A percentile compares a stretch with the other conserved stretches of the same genome.
Conservation (phyloP, 2,329 filamentous ascomycete species). For the Neofusicoccum parvum region DNA sequence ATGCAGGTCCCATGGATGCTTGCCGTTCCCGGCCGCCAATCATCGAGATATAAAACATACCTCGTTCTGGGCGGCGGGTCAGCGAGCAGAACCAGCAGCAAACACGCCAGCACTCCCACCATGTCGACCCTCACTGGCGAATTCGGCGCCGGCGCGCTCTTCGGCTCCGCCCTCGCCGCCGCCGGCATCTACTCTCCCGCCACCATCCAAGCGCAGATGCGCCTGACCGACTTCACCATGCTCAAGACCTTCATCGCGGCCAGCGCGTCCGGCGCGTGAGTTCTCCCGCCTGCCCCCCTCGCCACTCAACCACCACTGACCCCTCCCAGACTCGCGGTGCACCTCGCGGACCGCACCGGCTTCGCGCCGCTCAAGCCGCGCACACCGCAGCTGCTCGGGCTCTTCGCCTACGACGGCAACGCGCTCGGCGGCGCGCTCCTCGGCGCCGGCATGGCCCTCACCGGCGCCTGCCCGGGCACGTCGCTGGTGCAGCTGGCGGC, state of each 20-base stretch:
- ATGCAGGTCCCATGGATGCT: no score
- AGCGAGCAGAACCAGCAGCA: no score
- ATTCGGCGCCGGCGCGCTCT: constrained; percentile 53
- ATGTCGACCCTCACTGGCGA: neutral
- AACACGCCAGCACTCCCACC: neutral
- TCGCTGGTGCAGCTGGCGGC: constrained; percentile 63
- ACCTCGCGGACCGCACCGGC: constrained; percentile 48
- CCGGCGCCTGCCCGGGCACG: constrained; percentile 67
- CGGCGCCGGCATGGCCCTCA: constrained; percentile 67
- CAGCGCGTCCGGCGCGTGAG: constrained; percentile 64
- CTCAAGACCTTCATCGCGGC: constrained; percentile 65
- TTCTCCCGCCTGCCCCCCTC: no score
- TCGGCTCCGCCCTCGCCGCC: constrained; percentile 45
- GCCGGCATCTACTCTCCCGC: constrained; percentile 63
- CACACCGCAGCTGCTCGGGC: constrained; percentile 46
- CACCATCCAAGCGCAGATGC: constrained; percentile 64
- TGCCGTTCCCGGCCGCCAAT: no score
- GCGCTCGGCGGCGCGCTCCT: constrained; percentile 64
- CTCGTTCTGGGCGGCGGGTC: no score
- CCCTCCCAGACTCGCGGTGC: constrained; percentile 47
- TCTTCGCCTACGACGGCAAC: constrained; percentile 66
- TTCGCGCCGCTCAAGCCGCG: constrained; percentile 52
- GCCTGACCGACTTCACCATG: constrained; percentile 66
- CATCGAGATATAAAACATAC: no score
- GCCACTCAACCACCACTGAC: neutral